These are phyloP conservation scores for Rosa lucieae DNA, from an alignment of 306 rosid species.

Conservation along the genomic window DNA sequence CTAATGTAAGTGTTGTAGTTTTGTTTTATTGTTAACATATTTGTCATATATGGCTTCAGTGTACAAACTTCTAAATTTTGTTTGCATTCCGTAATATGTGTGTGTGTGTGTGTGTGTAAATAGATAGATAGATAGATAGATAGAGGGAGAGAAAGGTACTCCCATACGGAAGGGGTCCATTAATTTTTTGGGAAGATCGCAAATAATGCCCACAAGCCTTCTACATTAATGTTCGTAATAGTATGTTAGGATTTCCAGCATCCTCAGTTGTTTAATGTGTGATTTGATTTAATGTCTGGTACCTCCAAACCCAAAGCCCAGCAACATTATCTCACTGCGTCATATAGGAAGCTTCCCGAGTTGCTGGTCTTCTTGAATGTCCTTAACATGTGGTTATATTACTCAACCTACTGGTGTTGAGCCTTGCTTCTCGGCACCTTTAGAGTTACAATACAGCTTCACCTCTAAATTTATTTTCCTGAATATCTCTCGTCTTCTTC, in stretches of 20 bases:
- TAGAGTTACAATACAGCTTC: neutral
- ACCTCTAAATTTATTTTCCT: neutral
- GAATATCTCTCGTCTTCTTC: neutral
- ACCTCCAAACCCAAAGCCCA: neutral
- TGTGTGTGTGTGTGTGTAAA: no score
- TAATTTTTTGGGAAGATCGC: neutral
- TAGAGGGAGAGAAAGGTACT: no score
- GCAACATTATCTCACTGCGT: neutral
- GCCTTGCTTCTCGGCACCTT: neutral
- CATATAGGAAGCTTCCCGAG: neutral
- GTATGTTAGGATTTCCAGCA: neutral
- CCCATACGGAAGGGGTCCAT: neutral
- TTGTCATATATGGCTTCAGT: neutral
- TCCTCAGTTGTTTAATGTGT: neutral
- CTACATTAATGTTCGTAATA: neutral
- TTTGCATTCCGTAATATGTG: neutral
- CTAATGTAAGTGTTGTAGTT: constrained; percentile 11
- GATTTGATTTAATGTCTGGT: neutral
- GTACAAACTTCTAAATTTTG: neutral
- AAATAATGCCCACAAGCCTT: neutral
- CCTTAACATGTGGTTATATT: neutral
- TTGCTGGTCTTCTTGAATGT: neutral
- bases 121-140: no score
- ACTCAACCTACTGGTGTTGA: neutral
- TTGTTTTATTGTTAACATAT: neutral